Base-by-base conservation (phyloP, 1,284 basidiomycete genomes). In the Inonotus obliquus region DNA sequence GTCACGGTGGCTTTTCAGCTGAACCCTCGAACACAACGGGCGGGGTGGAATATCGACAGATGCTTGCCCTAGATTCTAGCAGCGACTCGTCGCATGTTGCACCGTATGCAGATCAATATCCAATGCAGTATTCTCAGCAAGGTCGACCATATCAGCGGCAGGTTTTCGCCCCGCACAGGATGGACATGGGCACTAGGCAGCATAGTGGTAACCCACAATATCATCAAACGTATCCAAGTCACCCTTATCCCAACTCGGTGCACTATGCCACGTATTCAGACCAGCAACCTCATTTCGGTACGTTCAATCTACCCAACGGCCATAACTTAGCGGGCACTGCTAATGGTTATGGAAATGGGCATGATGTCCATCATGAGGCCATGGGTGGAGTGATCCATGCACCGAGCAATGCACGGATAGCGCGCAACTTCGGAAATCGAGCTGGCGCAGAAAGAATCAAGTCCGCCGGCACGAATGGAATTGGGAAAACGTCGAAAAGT, bases 71-170 rank as follows among this genome's bases (percentile, higher is more conserved):
- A 6, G 37, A 27, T 25, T 10, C 44, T 7, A 21, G n/a, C 7
- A 13, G n/a, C 21, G 59, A n/a, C 38, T 37, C 49, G 13, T 14
- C 59, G 9, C 59, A 54, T 17, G 52, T 21, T 25, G 25, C 59
- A 17, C 29, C n/a, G 21, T 39, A 23, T 19, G 35, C 19, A 19
- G 41, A 38, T 7, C 59, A 55, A 27, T 60, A 60, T 32, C 59
- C 54, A n/a, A 35, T 23, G n/a, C 52, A 60, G n/a, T 55, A 55
- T 32, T 38, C 52, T n/a, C 59, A 60, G 59, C 47, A 25, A 14
- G 4, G 11, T 13, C 47, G 10, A 21, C 19, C n/a, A 9, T 35
- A 25, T 23, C 38, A 38, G 39, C 56, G 48, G 45, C 56, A 57
- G 23, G 23, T 14, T 17, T 48, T 48, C 19, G 23, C 21, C 25